Base-by-base conservation (phyloP, 352 stramenopile genomes). In the Phytopythium vexans region DNA sequence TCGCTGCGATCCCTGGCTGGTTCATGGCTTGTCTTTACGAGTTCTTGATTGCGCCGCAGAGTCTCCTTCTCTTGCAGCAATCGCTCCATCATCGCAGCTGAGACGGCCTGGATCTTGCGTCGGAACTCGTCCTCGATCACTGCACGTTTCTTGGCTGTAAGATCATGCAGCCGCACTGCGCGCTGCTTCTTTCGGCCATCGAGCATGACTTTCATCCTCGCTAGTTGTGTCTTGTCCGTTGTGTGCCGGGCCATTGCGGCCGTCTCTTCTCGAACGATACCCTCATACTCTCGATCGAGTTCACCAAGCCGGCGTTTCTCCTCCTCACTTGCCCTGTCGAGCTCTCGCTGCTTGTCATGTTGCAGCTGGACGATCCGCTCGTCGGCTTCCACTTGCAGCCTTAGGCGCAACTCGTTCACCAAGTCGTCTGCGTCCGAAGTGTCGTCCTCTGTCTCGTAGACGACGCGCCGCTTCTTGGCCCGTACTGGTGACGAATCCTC, bases 111-210 rank as follows among this genome's bases (percentile, higher is more conserved):
- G 8, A 62, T 56, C 48, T 84, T 86, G 8, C 72, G 70, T 1
- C 59, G 46, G 33, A 67, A 85, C 43, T 86, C 78, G 15, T 86
- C 62, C 47, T 86, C 72, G n/a, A 86, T 35, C 47, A 77, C 39
- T 8, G 46, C 39, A 1, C 49, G 52, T 27, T 70, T 60, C 52
- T 72, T 69, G 3, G 43, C 54, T 6, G 58, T 54, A 0, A 59
- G 49, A 44, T 42, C 47, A 37, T 45, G 51, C 16, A 82, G 52
- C 0, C 66, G 68, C 33, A 50, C 48, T 14, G 50, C 56, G 32
- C 71, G 68, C 38, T 58, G 70, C 4, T 55, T 55, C 35, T 58
- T 68, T 15, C 60, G 56, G 1, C 61, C 68, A 49, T 68, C 70
- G 9, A 88, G 70, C 76, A 85, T 83, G 16, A 86, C 42, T 3